A percentile compares a stretch with the other conserved stretches of the same genome.
Evolutionary conservation across 1,139 yeast genomes (phyloP).

Genomic region (Trichomonascaceae sp.): DNA sequence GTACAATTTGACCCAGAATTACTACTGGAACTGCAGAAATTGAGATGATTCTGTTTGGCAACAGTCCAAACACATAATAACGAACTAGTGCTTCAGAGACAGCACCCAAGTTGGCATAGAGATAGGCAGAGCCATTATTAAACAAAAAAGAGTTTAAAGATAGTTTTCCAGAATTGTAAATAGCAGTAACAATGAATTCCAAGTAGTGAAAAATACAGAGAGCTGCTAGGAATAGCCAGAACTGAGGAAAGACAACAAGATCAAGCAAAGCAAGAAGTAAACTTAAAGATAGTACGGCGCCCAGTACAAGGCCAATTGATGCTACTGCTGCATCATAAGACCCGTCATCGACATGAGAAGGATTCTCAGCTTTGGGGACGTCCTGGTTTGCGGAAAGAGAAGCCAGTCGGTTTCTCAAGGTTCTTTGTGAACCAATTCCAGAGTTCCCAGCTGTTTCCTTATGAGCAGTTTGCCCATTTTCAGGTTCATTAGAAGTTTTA

Average conservation of each 20-base stretch:
- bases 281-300: slow-evolving; percentile 18
- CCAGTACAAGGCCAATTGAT: slow-evolving; percentile 35
- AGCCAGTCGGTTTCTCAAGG: background rate
- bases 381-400: background rate
- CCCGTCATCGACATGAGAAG: background rate
- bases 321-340: slow-evolving; percentile 32
- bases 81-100: slow-evolving; percentile 39
- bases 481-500: background rate
- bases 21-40: slow-evolving; percentile 44
- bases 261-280: slow-evolving; percentile 4
- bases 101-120: slow-evolving; percentile 56
- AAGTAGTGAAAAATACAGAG: slow-evolving; percentile 66
- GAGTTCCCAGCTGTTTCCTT: background rate
- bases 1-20: slow-evolving; percentile 54
- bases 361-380: background rate
- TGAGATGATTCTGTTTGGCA: slow-evolving; percentile 30
- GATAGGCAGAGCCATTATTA: slow-evolving; percentile 61
- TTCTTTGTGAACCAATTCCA: background rate
- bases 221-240: slow-evolving; percentile 47
- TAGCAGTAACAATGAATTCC: slow-evolving; percentile 75
- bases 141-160: slow-evolving; percentile 72
- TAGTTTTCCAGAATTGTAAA: slow-evolving; percentile 59
- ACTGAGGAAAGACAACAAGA: slow-evolving; percentile 24
- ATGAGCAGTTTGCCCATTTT: background rate
- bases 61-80: slow-evolving; percentile 22